A percentile compares a stretch with the other conserved stretches of the same genome.
Conservation (phyloP, 768 basidiomycete genomes). For the Leccinum fibrillosum region DNA sequence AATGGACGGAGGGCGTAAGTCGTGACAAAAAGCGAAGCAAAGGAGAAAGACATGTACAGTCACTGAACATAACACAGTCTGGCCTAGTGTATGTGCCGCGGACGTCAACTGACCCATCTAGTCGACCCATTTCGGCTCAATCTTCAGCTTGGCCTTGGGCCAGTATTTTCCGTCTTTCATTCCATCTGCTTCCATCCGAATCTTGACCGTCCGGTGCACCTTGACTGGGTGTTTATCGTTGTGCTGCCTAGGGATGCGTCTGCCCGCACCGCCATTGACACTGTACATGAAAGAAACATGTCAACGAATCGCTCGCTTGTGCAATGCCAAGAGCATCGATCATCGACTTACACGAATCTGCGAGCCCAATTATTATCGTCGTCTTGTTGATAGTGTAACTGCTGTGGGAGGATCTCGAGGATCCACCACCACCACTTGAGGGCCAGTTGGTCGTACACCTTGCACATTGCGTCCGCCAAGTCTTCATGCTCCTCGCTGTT, state of each 20-base stretch:
- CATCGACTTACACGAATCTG: constrained; percentile 16
- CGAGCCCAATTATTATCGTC: constrained; percentile 13
- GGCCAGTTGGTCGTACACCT: constrained; percentile 56
- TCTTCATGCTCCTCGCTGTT: constrained; percentile 63
- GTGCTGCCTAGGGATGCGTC: constrained; percentile 40
- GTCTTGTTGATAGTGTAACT: constrained; percentile 26
- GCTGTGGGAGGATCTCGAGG: constrained; percentile 51
- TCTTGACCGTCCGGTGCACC: constrained; percentile 45
- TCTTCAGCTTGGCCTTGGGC: constrained; percentile 38
- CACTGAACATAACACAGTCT: background rate
- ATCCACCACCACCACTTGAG: constrained; percentile 57
- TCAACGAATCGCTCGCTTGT: constrained; percentile 1
- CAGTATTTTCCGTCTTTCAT: constrained; percentile 32
- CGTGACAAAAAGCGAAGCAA: background rate
- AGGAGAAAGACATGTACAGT: background rate
- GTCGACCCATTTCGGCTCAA: constrained; percentile 40
- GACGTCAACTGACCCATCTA: constrained; percentile 13
- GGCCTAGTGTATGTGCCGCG: background rate
- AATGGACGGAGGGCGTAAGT: background rate
- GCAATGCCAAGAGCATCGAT: background rate
- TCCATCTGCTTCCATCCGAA: constrained; percentile 49
- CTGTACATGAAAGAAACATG: constrained; percentile 1
- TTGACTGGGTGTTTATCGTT: constrained; percentile 38
- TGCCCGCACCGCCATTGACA: constrained; percentile 40
- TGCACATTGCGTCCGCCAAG: constrained; percentile 50